Conservation (phyloP, 73 alveolate genomes). For the Paramecium octaurelia region DNA sequence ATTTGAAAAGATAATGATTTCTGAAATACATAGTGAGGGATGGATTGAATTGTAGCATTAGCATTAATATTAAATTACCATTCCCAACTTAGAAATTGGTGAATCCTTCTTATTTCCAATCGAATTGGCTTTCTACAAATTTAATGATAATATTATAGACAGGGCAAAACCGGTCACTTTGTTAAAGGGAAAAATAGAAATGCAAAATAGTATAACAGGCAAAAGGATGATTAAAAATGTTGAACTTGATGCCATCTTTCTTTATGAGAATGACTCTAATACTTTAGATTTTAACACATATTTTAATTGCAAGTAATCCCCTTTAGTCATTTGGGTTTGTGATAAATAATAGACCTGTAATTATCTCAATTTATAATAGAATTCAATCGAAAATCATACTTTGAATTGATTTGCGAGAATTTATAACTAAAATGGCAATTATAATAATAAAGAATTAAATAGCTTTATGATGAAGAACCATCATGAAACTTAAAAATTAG, state of each 20-base stretch:
- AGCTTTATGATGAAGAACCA: constrained; percentile 7
- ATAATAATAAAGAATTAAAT: not conserved
- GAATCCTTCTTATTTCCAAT: not conserved
- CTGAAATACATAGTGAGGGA: not conserved
- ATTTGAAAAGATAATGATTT: not conserved
- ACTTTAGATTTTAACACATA: not conserved
- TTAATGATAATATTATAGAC: not conserved
- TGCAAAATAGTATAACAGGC: not conserved
- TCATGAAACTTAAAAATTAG: not conserved
- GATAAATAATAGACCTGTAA: not conserved
- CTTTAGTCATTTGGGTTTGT: not conserved
- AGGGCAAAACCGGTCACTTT: not conserved
- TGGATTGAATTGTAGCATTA: not conserved
- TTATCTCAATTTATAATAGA: not conserved
- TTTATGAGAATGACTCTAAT: not conserved
- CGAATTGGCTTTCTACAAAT: not conserved
- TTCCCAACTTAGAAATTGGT: not conserved
- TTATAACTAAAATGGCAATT: not conserved
- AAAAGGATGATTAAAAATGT: not conserved
- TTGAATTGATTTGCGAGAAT: not conserved
- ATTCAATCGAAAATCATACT: not conserved
- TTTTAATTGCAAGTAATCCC: not conserved
- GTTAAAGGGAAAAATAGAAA: not conserved
- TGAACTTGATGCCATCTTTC: not conserved
- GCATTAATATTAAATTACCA: not conserved